Conservation (phyloP, 805 yeast genomes). For the Kodamaea jinghongensis region DNA sequence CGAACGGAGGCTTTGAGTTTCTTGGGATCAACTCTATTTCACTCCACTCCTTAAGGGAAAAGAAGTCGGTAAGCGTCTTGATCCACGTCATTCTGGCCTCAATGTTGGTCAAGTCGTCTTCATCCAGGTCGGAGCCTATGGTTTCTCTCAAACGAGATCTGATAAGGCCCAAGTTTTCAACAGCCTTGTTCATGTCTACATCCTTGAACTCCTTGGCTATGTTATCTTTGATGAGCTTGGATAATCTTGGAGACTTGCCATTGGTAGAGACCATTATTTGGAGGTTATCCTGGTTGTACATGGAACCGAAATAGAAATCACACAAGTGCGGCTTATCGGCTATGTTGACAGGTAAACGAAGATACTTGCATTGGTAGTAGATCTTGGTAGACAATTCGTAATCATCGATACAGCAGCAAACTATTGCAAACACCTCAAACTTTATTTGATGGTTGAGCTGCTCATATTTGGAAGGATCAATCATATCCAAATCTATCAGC, state of each 20-base stretch:
- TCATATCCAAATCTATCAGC: slow-evolving; percentile 18
- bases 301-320: slow-evolving; percentile 83
- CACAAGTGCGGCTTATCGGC: slow-evolving; percentile 85
- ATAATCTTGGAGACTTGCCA: slow-evolving; percentile 77
- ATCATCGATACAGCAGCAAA: slow-evolving; percentile 74
- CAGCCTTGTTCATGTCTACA: slow-evolving; percentile 54
- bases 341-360: slow-evolving; percentile 63
- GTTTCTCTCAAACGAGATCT: slow-evolving; percentile 48
- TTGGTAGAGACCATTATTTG: slow-evolving; percentile 83
- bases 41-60: slow-evolving; percentile 60
- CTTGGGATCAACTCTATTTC: slow-evolving; percentile 30
- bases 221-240: slow-evolving; percentile 48
- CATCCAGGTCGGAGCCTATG: slow-evolving; percentile 37
- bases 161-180: slow-evolving; percentile 56
- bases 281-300: slow-evolving; percentile 66
- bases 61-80: slow-evolving; percentile 59
- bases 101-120: slow-evolving; percentile 45
- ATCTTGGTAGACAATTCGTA: slow-evolving; percentile 56
- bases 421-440: slow-evolving; percentile 54
- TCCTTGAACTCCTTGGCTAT: slow-evolving; percentile 49
- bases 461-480: slow-evolving; percentile 20
- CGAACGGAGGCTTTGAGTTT: slow-evolving; percentile 17
- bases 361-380: slow-evolving; percentile 46
- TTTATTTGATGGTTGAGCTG: slow-evolving; percentile 33
- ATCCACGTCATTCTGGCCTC: slow-evolving; percentile 72